A percentile compares a stretch with the other conserved stretches of the same genome.
phyloP scores from a whole-genome alignment of 2,329 filamentous ascomycete genomes.

The Cucurbitaria berberidis region DNA sequence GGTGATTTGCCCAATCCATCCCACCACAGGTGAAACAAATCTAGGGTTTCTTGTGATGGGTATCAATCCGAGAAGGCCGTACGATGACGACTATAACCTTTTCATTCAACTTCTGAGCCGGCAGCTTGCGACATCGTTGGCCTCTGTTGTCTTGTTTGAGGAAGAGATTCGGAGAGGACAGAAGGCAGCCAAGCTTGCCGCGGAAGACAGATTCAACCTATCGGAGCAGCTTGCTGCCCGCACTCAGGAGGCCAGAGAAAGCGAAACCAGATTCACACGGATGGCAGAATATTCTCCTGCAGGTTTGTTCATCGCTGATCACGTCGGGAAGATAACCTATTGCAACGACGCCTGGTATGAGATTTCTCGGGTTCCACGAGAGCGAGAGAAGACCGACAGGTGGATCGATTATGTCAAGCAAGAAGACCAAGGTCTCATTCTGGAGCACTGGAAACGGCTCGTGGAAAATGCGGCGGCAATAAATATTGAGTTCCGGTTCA shows the following conservation, averaged over 20 bases:
- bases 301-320: constrained; percentile 83
- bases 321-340: constrained; percentile 73
- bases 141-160: constrained; percentile 81
- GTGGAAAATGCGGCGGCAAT: constrained; percentile 67
- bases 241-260: constrained; percentile 62
- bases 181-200: constrained; percentile 74
- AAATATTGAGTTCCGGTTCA: constrained; percentile 78
- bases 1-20: constrained; percentile 79
- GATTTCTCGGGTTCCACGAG: constrained; percentile 70
- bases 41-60: constrained; percentile 82
- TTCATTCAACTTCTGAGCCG: constrained; percentile 77
- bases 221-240: constrained; percentile 74
- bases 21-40: constrained; percentile 74
- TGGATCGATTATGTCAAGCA: constrained; percentile 77
- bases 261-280: constrained; percentile 79
- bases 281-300: constrained; percentile 87
- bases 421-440: constrained; percentile 67
- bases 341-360: constrained; percentile 79
- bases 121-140: constrained; percentile 79
- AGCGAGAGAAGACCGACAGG: constrained; percentile 63
- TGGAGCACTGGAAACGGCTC: constrained; percentile 67
- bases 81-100: constrained; percentile 79
- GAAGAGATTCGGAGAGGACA: constrained; percentile 80
- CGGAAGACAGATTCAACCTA: constrained; percentile 76
- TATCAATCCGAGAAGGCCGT: constrained; percentile 77